Base-by-base conservation (phyloP, 768 basidiomycete genomes). In the Porpolomopsis calyptriformis region DNA sequence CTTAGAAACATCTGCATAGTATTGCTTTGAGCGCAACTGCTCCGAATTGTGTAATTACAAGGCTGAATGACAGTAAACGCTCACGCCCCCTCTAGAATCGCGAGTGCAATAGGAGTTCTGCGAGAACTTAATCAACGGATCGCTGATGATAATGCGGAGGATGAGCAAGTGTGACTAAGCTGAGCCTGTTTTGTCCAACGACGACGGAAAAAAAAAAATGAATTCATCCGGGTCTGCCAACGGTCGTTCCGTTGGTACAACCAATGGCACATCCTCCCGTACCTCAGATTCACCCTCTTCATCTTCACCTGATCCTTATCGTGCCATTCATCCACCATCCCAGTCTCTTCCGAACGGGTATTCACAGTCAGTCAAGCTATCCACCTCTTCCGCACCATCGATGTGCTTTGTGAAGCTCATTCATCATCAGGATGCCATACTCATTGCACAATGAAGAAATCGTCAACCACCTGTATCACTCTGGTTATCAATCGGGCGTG, bases 401-500 rank as follows among this genome's bases (percentile, higher is more conserved):
- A 43, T 26, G 24, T 8, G 41, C 24, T 11, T 24, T 12, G 10
- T 10, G 10, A 22, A 38, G 37, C 48, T 47, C 45, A 43, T 38
- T 23, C 18, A 23, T 16, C 29, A 44, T n/a, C 48, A 71, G 70
- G 52, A 57, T 68, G 52, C 70, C 73, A 27, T 80, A 72, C 62
- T 74, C 76, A 58, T 60, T 69, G 55, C 85, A 88, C 64, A 80
- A 87, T 48, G 78, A 85, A 56, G 77, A 81, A 55, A 83, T 87
- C 53, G 74, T 89, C 53, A 75, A 76, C 60, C 82, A 89, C 61
- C 62, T 89, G 53, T 87, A 84, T 63, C 78, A 82, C 53, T 69
- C 82, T 47, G 85, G 85, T 29, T 89, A 89, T 60, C 81, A 85
- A 59, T 80, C 78, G 45, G 84, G 87, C 57, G 85, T 88, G 67